phyloP scores from a whole-genome alignment of 2,329 filamentous ascomycete species.

The Akanthomyces dipterigenus region DNA sequence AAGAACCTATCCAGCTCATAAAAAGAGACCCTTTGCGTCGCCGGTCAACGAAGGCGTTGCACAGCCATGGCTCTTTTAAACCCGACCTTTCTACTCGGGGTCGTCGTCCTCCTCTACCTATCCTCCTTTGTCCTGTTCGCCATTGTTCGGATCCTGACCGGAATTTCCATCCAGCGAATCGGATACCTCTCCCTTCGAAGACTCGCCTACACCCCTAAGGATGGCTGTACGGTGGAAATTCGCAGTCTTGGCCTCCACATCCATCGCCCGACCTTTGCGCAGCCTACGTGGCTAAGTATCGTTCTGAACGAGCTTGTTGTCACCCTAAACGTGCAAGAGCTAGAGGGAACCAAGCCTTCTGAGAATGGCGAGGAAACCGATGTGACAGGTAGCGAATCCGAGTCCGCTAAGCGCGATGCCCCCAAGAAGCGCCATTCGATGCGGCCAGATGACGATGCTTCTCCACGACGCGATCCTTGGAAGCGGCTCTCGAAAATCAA shows the following conservation, averaged over 20 bases:
- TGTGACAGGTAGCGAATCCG: slow-evolving; percentile 14
- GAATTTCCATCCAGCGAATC: slow-evolving; percentile 90
- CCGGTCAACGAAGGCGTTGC: background rate
- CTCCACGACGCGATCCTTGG: slow-evolving; percentile 58
- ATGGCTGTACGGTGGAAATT: slow-evolving; percentile 85
- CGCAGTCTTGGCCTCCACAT: slow-evolving; percentile 80
- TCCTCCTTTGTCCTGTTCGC: slow-evolving; percentile 91
- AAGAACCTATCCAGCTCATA: background rate
- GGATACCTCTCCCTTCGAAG: slow-evolving; percentile 88
- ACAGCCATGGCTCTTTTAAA: slow-evolving; percentile 55
- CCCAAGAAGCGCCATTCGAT: slow-evolving; percentile 12
- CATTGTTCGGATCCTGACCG: slow-evolving; percentile 83
- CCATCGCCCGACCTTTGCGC: slow-evolving; percentile 91
- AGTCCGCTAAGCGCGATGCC: slow-evolving; percentile 7
- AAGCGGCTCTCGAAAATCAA: slow-evolving; percentile 70
- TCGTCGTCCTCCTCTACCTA: slow-evolving; percentile 80
- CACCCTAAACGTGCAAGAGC: slow-evolving; percentile 67
- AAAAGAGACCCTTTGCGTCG: background rate
- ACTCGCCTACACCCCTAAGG: slow-evolving; percentile 80
- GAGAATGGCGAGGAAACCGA: slow-evolving; percentile 22
- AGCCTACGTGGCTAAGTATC: slow-evolving; percentile 93
- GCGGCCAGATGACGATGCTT: slow-evolving; percentile 21
- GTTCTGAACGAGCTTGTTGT: slow-evolving; percentile 80
- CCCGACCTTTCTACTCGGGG: slow-evolving; percentile 79
- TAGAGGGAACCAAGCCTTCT: slow-evolving; percentile 44